Base-by-base conservation (phyloP, 2,329 filamentous ascomycete genomes). In the Penicillium psychrosexuale region DNA sequence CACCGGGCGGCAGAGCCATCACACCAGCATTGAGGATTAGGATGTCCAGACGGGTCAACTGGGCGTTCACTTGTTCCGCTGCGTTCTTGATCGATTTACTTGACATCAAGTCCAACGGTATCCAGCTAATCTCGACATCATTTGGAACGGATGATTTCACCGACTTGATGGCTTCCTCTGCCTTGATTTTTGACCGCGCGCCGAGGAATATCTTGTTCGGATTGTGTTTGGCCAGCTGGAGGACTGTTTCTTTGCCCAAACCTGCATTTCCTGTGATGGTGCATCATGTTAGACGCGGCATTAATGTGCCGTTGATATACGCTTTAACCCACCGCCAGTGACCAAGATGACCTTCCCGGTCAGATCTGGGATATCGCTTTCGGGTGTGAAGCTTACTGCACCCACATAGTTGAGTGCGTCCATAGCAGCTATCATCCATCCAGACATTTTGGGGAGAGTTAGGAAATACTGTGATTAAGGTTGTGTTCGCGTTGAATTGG, bases 161-260 rank as follows among this genome's bases (percentile, higher is more conserved):
- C 7, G 47, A 61, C 3, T 58, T 40, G 12, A 69, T 66, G 12
- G 64, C 66, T 5, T 62, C 51, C 3, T 50, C 37, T 7, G 65
- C 66, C 43, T 22, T 70, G n/a, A 53, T 46, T 38, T 61, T 57
- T 0, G 60, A 61, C 17, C 73, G 67, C 17, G 72, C 77, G 28
- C 66, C 73, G 5, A 77, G 63, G 44, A 67, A 76, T 22, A 77
- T 67, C 24, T 70, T 69, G 4, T 61, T 55, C 62, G 78, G 59
- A 62, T 74, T 64, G 58, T 78, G 77, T 48, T 71, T 70, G 12
- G 75, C 72, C 8, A 80, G 68, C 4, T 72, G 70, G 12, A 73
- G 60, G 37, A 78, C 66, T 5, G 73, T 73, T 52, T 73, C 69
- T 53, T 70, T 73, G 24, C 81, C 80, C 0, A 83, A 72, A 0